Percentiles rank a stretch among this genome's conserved stretches.
Evolutionary conservation across 108 stramenopile genomes (phyloP).

Genomic region (Cyclotella cryptica): DNA sequence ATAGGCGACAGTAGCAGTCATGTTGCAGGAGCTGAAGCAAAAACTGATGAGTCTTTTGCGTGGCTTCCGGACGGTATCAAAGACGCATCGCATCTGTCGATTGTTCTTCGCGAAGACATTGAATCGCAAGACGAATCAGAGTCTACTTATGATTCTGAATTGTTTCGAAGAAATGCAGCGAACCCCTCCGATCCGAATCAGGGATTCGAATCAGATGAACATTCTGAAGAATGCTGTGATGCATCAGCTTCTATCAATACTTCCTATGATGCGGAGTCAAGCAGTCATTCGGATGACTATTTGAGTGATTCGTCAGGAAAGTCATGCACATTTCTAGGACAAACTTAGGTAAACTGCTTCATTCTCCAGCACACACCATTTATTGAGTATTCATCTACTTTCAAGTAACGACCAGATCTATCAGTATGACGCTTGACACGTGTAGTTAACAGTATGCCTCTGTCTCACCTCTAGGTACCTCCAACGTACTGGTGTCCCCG

Average conservation of each 20-base stretch:
- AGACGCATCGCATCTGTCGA: constrained; percentile 33
- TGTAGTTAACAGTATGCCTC: too few relatives aligned
- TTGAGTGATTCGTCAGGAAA: constrained; percentile 5
- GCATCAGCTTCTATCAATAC: too few relatives aligned
- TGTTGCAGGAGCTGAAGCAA: background rate
- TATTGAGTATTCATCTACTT: too few relatives aligned
- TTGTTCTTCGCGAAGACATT: constrained; percentile 7
- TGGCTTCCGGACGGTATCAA: constrained; percentile 30
- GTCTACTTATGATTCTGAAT: background rate
- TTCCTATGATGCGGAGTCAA: background rate
- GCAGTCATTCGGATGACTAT: constrained; percentile 6
- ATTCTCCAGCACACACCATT: too few relatives aligned
- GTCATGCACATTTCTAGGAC: too few relatives aligned
- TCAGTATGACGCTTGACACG: too few relatives aligned
- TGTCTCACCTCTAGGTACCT: too few relatives aligned
- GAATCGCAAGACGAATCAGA: constrained; percentile 9
- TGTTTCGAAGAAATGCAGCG: background rate
- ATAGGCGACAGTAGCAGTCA: background rate
- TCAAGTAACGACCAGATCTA: too few relatives aligned
- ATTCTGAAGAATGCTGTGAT: background rate
- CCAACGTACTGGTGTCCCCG: too few relatives aligned
- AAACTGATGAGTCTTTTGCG: constrained; percentile 13
- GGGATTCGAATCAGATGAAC: background rate
- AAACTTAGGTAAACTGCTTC: too few relatives aligned
- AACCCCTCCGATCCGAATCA: background rate